Conservation (phyloP, 106 monocot species). For the Dendrobium chrysotoxum region DNA sequence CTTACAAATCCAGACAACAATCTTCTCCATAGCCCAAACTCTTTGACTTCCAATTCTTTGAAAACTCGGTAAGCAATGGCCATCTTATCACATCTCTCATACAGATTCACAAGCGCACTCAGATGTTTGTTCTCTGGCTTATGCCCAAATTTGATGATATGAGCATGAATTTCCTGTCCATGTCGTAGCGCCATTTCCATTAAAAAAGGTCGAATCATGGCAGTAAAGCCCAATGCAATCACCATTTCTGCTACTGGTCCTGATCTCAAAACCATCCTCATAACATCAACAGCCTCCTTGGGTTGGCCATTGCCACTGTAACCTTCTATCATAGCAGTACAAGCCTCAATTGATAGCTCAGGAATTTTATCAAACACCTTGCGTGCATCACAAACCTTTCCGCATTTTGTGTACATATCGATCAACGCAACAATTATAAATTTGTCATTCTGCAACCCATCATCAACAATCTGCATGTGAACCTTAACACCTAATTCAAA, state of each 20-base stretch:
- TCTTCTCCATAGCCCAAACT: constrained; percentile 21
- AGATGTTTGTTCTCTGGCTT: constrained; percentile 24
- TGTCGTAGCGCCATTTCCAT: constrained; percentile 23
- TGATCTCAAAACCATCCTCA: constrained; percentile 7
- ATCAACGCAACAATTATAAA: constrained; percentile 25
- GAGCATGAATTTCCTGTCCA: constrained; percentile 39
- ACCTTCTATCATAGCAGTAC: constrained; percentile 48
- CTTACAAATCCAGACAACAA: constrained; percentile 28
- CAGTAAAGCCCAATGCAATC: constrained; percentile 18
- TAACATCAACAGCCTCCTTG: constrained; percentile 19
- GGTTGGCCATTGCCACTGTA: constrained; percentile 21
- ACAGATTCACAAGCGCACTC: constrained; percentile 17
- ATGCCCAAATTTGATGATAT: constrained; percentile 27
- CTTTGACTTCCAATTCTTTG: constrained; percentile 6
- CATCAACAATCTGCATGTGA: constrained; percentile 15
- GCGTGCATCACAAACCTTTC: constrained; percentile 11
- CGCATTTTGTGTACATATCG: constrained; percentile 46
- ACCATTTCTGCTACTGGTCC: background rate
- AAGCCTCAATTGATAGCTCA: constrained; percentile 19
- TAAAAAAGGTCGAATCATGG: constrained; percentile 22
- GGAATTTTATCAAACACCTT: constrained; percentile 16
- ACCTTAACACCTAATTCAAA: constrained; percentile 23
- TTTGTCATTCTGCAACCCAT: constrained; percentile 20
- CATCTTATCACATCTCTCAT: constrained; percentile 35
- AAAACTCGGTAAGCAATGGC: constrained; percentile 21